Base-by-base conservation (phyloP, 306 rosid genomes). In the Geum urbanum region DNA sequence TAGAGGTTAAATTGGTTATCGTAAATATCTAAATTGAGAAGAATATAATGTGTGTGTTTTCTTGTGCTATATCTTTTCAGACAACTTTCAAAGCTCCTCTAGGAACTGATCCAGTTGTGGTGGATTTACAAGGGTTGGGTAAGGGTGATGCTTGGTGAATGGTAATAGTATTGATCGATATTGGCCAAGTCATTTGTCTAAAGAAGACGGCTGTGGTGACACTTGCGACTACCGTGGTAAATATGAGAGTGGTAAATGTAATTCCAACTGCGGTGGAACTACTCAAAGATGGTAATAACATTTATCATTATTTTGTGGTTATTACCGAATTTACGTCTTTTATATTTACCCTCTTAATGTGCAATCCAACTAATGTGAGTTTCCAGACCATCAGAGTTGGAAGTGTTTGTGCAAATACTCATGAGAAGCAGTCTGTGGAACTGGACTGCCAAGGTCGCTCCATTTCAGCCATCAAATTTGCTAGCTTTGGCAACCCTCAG, bases 21-120 rank as follows among this genome's bases (percentile, higher is more conserved):
- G 32, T 53, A 18, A 6, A 5, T 47, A 16, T 15, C 5, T 16
- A 19, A 65, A 8, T 18, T 49, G 8, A 15, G 46, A 67, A 15
- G 35, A 67, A 10, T 5, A 27, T 57, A 24, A 57, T 4, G 8
- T 66, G 35, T 4, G 7, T 58, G 10, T 24, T 51, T 69, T 11
- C 13, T 48, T 59, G 24, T 40, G 63, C 52, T 48, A 27, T 27
- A 27, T 27, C 32, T 1, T 47, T 14, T 39, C 22, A 86, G 85
- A 76, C 87, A 1, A 76, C 84, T 13, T 88, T 88, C 78, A 77
- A 85, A 67, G 80, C 89, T 58, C 92, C 92, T 16, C 32, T 81
- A 9, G 85, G 90, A 3, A 54, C 16, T 3, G 87, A 84, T 16
- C 80, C 84, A 7, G 75, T 87, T 8, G 75, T 54, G 2, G 73